phyloP scores from a whole-genome alignment of 2,329 filamentous ascomycete species.

The Colletotrichum simmondsii region DNA sequence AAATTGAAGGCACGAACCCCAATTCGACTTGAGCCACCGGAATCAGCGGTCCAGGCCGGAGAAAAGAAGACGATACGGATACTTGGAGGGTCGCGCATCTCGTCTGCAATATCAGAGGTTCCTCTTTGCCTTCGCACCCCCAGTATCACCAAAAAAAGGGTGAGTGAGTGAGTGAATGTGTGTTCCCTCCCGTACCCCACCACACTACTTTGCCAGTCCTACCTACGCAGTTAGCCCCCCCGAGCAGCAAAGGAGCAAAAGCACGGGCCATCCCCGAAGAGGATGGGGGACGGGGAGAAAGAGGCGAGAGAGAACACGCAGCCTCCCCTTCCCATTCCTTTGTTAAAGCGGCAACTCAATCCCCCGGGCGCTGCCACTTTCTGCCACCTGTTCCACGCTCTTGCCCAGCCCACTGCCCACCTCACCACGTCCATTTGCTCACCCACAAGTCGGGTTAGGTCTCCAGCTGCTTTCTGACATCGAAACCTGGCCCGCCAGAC shows the following conservation, averaged over 20 bases:
- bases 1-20: neutral
- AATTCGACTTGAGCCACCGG: conserved; percentile 2
- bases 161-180: neutral
- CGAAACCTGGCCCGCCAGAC: conserved; percentile 25
- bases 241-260: conserved; percentile 19
- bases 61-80: neutral
- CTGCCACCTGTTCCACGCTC: conserved; percentile 27
- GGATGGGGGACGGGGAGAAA: conserved; percentile 19
- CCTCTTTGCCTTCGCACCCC: conserved; percentile 3
- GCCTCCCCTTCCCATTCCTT: neutral
- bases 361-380: conserved; percentile 24
- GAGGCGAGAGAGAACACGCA: neutral
- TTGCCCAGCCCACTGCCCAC: conserved; percentile 1
- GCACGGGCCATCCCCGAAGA: conserved; percentile 1
- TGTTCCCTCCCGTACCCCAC: conserved; percentile 31
- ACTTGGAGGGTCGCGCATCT: neutral
- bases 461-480: conserved; percentile 31
- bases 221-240: neutral
- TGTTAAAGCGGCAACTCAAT: conserved; percentile 31
- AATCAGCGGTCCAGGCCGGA: conserved; percentile 7
- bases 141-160: neutral
- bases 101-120: conserved; percentile 17
- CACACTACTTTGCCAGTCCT: conserved; percentile 31
- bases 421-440: conserved; percentile 28
- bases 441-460: conserved; percentile 35